Evolutionary conservation across 768 basidiomycete genomes (phyloP), one percentile per base, ranked within the genome.

Genomic region (Wakefieldia striispora): DNA sequence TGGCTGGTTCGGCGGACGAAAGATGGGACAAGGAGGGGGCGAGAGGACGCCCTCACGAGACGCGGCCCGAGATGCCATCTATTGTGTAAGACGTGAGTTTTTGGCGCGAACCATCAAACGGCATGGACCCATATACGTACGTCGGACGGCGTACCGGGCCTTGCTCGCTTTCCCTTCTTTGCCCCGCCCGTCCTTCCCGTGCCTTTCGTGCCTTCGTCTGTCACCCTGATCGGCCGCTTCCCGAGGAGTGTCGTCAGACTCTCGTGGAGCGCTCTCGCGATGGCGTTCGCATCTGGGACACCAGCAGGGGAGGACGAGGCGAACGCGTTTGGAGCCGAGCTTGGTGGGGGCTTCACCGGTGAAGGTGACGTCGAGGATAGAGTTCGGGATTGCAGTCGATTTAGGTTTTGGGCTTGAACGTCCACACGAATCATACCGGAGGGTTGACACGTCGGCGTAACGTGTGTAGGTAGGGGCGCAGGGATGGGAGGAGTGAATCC

Each of bases 181-280:
- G 48, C 54, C 2, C 52, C 54, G 12, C 53, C 58, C 4, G 44
- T 35, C 1, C 51, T 51, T 16, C 63, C 67, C 41, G 11, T 6
- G 12, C 29, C 29, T 29, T 29, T 29, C 12, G 39, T 49, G 23
- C 21, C 40, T 11, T 51, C 55, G 31, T 75, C 75, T 3, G 74
- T 73, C 11, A 75, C 75, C 3, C 71, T 68, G 0, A 75, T 67
- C 10, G 74, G 72, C 9, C 87, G 75, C 63, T 91, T 91, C 9
- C 87, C 88, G 14, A 91, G 70, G 47, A 89, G 65, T 19, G 79
- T 78, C 6, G 81, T 80, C 42, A 90, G 79, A 51, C 80, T 85
- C 55, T 88, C 83, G 53, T 86, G 79, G 19, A 89, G 69, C 16
- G 78, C 84, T 57, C 72, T 78, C n/a, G 82, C 71, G 21, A 74